Evolutionary conservation across 352 stramenopile genomes (phyloP).

Genomic region (Globisporangium spiculum): DNA sequence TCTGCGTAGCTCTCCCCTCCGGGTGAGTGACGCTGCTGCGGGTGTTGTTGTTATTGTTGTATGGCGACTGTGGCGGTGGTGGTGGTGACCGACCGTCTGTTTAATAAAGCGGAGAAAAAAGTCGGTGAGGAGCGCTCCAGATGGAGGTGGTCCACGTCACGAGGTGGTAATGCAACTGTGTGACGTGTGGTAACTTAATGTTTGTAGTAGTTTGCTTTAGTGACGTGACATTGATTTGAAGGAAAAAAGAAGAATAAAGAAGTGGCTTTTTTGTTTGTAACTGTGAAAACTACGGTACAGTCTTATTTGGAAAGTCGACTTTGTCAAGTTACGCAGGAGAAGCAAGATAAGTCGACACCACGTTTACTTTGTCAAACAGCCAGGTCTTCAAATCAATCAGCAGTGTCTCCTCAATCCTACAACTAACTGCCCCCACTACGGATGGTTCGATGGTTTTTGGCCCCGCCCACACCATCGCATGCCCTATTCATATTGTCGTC

Average conservation of each 20-base stretch:
- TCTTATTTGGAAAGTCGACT: background rate
- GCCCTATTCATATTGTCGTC: background rate
- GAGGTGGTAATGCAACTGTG: background rate
- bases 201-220: background rate
- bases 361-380: too few relatives aligned
- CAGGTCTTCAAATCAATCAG: too few relatives aligned
- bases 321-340: too few relatives aligned
- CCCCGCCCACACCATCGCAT: background rate
- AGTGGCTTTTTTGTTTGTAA: background rate
- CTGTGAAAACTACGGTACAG: background rate
- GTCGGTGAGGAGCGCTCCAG: background rate
- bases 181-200: background rate
- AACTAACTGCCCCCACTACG: too few relatives aligned
- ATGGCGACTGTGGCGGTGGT: background rate
- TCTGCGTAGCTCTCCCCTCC: background rate
- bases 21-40: background rate
- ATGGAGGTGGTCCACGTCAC: background rate
- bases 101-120: background rate
- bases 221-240: background rate
- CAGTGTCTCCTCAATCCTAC: too few relatives aligned
- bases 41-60: background rate
- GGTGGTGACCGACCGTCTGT: background rate
- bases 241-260: background rate
- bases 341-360: background rate
- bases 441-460: too few relatives aligned